Conservation (phyloP, 371 early-diverging fungal species). For the Haplosporangium sp. region DNA sequence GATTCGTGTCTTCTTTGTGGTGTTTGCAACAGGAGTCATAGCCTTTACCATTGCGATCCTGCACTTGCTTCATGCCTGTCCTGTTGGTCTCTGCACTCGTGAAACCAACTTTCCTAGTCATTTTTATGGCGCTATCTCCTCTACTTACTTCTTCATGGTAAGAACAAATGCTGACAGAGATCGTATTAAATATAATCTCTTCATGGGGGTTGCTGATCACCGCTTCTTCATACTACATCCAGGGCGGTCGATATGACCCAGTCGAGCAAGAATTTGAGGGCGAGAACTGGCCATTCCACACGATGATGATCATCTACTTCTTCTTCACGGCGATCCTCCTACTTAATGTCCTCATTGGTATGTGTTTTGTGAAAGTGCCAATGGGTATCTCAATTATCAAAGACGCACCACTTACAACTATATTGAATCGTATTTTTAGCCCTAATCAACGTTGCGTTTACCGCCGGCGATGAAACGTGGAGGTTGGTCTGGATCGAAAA, state of each 20-base stretch:
- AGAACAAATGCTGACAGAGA: not conserved
- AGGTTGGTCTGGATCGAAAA: conserved; percentile 23
- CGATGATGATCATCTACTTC: conserved; percentile 34
- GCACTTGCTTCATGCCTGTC: conserved; percentile 19
- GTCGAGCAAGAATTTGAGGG: conserved; percentile 3
- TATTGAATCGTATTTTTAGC: conserved; percentile 5
- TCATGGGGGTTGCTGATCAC: not conserved
- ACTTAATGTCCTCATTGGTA: conserved; percentile 45
- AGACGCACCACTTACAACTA: not conserved
- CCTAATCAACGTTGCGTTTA: conserved; percentile 22
- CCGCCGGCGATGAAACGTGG: conserved; percentile 19
- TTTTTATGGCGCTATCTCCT: conserved; percentile 16
- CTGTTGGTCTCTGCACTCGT: not conserved
- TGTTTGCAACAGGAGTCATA: conserved; percentile 23
- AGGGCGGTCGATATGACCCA: conserved; percentile 41
- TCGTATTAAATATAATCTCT: no score
- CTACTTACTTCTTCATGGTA: conserved; percentile 48
- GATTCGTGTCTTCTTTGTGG: conserved; percentile 22
- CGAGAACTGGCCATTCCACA: conserved; percentile 16
- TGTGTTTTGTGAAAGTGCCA: not conserved
- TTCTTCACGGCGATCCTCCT: conserved; percentile 39
- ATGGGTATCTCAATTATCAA: not conserved
- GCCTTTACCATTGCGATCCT: conserved; percentile 24
- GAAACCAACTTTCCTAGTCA: conserved; percentile 6
- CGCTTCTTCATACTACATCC: not conserved